Conservation (phyloP, 257 asterid genomes). For the Coffea eugenioides region DNA sequence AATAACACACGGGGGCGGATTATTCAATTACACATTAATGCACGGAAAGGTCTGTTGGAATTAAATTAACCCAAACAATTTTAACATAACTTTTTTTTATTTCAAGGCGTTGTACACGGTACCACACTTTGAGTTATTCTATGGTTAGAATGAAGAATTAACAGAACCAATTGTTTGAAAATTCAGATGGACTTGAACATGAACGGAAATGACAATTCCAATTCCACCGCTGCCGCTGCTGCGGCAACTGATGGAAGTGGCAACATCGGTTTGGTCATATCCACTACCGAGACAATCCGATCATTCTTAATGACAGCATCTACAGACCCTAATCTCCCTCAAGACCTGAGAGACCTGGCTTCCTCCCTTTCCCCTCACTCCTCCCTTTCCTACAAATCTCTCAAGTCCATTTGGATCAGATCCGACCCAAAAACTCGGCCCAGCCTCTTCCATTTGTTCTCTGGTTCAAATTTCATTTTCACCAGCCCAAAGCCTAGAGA, state of each 20-base stretch:
- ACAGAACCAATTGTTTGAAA: not conserved
- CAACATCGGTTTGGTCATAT: constrained; percentile 43
- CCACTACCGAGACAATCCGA: constrained; percentile 50
- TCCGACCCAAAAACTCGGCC: constrained; percentile 48
- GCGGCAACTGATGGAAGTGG: constrained; percentile 15
- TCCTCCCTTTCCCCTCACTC: constrained; percentile 45
- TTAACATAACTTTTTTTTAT: too few relatives aligned
- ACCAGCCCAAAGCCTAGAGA: constrained; percentile 78
- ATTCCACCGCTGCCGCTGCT: constrained; percentile 7
- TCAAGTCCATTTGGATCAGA: constrained; percentile 62
- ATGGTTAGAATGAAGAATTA: too few relatives aligned
- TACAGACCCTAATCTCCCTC: constrained; percentile 38
- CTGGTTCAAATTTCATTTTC: constrained; percentile 57
- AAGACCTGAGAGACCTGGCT: constrained; percentile 57
- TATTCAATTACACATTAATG: too few relatives aligned
- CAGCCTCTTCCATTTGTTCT: constrained; percentile 36
- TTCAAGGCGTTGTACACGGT: too few relatives aligned
- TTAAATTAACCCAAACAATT: too few relatives aligned
- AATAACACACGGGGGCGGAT: too few relatives aligned
- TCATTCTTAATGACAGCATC: constrained; percentile 58
- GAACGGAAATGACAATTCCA: constrained; percentile 10
- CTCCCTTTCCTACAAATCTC: constrained; percentile 56
- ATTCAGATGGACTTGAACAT: not conserved
- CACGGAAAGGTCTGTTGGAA: too few relatives aligned
- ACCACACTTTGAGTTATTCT: too few relatives aligned